Base-by-base conservation (phyloP, 768 basidiomycete species). In the Boletus tomentosulus region DNA sequence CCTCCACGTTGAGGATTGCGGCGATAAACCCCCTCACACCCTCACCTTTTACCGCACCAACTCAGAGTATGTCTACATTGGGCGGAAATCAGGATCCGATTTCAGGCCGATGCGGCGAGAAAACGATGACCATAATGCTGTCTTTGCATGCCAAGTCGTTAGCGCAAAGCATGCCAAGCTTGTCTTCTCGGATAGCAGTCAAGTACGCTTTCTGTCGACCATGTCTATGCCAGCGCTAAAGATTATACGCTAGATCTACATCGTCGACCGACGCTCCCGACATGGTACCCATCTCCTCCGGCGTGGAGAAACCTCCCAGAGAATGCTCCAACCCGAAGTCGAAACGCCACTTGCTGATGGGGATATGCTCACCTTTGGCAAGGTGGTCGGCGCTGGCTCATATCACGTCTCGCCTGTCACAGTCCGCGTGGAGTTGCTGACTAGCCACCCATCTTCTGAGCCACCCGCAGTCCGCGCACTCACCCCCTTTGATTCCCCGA, bases 81-180 rank as follows among this genome's bases (percentile, higher is more conserved):
- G 89, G 4, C 83, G 89, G 45, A 82, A 82, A 54, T 82, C 87
- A 10, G 66, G 78, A 19, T 75, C 74, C 52, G 76, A 80, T 58
- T 60, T 66, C 38, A 73, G 66, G 54, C 66, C 71, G 57, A 68
- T 73, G 68, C 65, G 69, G 46, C 63, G 68, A 45, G 75, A 73
- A 53, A 69, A 68, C 47, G 74, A 76, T 25, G 66, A 66, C 46
- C 75, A 77, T 51, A 76, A 76, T 53, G 86, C 82, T 15, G 78
- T 83, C 68, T 90, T 90, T 59, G 72, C 82, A 46, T 90, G 89
- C 63, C 84, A 87, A 30, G 89, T 91, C 44, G 85, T 92, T 58
- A 89, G 86, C 66, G 79, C 89, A 25, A 80, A 73, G 63, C 89
- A 92, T 73, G 88, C 89, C 53, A 87, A 83, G 76, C 83, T 92